Evolutionary conservation across 1,139 yeast species (phyloP).

Genomic region (Taiozyma sp.): DNA sequence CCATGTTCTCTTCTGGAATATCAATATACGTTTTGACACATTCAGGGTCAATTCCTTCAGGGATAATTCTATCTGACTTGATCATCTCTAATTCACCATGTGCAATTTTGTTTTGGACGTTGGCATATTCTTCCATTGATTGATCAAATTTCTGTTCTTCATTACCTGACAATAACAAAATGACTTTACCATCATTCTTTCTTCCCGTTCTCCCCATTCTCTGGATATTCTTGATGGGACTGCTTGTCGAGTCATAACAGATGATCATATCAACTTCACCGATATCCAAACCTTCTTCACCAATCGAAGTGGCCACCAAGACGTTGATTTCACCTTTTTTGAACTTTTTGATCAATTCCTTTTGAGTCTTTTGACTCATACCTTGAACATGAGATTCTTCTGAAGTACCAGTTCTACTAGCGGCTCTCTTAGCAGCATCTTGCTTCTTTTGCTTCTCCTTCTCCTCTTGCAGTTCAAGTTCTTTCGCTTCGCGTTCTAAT

Average conservation of each 20-base stretch:
- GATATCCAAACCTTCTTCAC: slow-evolving; percentile 97
- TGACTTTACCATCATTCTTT: slow-evolving; percentile 79
- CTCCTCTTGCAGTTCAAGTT: slow-evolving; percentile 21
- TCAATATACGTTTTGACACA: slow-evolving; percentile 53
- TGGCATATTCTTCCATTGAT: slow-evolving; percentile 80
- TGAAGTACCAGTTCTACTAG: slow-evolving; percentile 35
- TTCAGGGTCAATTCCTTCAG: slow-evolving; percentile 45
- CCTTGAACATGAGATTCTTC: slow-evolving; percentile 39
- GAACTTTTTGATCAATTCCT: slow-evolving; percentile 67
- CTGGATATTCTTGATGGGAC: slow-evolving; percentile 91
- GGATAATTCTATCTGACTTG: slow-evolving; percentile 61
- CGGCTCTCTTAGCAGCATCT: slow-evolving; percentile 27
- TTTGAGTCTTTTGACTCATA: slow-evolving; percentile 70
- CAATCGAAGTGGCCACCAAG: slow-evolving; percentile 93
- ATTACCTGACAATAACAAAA: slow-evolving; percentile 70
- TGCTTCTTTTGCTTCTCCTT: slow-evolving; percentile 24
- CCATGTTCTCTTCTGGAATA: slow-evolving; percentile 64
- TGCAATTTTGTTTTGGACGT: slow-evolving; percentile 55
- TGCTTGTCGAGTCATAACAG: slow-evolving; percentile 87
- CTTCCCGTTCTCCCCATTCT: slow-evolving; percentile 99
- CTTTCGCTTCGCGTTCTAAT: slow-evolving; percentile 28
- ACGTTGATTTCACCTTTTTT: slow-evolving; percentile 68
- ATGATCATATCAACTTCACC: slow-evolving; percentile 95
- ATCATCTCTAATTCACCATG: slow-evolving; percentile 36
- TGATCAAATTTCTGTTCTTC: slow-evolving; percentile 77